A percentile compares a stretch with the other conserved stretches of the same genome.
Conservation (phyloP, 441 rosid genomes). For the Pelargonium myrrhifolium region DNA sequence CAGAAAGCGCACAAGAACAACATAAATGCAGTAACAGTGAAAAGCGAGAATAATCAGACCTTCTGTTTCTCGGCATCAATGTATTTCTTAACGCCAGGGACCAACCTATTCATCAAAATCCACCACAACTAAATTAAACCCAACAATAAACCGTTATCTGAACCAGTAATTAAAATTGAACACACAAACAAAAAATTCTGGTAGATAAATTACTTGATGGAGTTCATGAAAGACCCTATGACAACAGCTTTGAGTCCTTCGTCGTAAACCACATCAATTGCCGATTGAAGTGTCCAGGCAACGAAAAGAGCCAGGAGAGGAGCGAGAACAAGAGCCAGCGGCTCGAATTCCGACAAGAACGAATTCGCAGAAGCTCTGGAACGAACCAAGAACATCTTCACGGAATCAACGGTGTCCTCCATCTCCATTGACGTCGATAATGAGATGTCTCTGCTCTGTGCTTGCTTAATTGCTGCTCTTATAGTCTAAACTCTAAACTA, state of each 20-base stretch:
- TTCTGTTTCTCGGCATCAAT: conserved; percentile 89
- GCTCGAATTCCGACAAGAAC: conserved; percentile 57
- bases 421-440: conserved; percentile 15
- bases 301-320: conserved; percentile 59
- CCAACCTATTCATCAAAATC: conserved; percentile 37
- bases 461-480: too few relatives aligned
- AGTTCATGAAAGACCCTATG: conserved; percentile 44
- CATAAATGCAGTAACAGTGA: conserved; percentile 13
- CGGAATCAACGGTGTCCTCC: conserved; percentile 19
- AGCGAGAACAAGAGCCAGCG: conserved; percentile 47
- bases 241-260: conserved; percentile 56
- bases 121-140: conserved; percentile 9
- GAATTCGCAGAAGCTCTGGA: conserved; percentile 50
- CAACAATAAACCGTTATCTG: not conserved
- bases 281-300: conserved; percentile 47
- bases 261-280: conserved; percentile 38
- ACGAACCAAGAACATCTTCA: conserved; percentile 28
- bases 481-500: too few relatives aligned
- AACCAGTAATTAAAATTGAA: not conserved
- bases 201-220: conserved; percentile 43
- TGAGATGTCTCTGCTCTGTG: not conserved
- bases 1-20: not conserved
- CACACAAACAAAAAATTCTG: not conserved
- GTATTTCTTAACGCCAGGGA: conserved; percentile 74
- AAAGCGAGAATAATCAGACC: conserved; percentile 32